phyloP scores from a whole-genome alignment of 306 rosid species.

The Gleditsia sinensis region DNA sequence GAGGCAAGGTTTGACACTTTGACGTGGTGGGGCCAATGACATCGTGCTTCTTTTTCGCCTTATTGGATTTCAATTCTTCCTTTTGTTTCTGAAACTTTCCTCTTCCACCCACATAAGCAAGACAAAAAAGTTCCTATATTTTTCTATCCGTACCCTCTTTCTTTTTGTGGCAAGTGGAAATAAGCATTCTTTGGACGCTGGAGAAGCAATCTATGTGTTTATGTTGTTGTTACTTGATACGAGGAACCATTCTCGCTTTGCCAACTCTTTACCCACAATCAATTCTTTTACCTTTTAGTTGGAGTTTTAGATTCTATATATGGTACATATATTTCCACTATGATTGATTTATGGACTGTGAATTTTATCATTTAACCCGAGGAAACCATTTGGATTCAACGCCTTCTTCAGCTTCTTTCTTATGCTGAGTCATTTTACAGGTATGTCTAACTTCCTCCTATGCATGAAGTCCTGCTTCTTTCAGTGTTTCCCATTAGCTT shows the following conservation, averaged over 20 bases:
- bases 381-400: conserved; percentile 28
- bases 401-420: conserved; percentile 33
- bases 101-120: background rate
- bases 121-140: background rate
- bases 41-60: background rate
- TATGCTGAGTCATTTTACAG: conserved; percentile 12
- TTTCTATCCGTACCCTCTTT: background rate
- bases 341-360: background rate
- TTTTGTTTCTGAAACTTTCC: background rate
- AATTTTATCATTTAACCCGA: background rate
- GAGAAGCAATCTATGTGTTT: conserved; percentile 27
- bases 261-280: conserved; percentile 5
- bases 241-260: background rate
- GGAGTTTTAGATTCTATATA: background rate
- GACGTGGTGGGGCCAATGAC: background rate
- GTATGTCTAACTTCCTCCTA: conserved; percentile 23
- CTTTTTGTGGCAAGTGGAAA: background rate
- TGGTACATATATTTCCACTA: background rate
- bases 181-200: background rate
- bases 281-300: background rate
- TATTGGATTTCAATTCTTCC: too few species aligned
- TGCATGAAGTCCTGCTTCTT: background rate
- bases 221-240: background rate
- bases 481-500: background rate
- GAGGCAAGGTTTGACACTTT: background rate